A percentile compares a stretch with the other conserved stretches of the same genome.
Conservation (phyloP, 225 moss, liverwort and hornwort genomes). For the Bryoerythrophyllum caledonicum region DNA sequence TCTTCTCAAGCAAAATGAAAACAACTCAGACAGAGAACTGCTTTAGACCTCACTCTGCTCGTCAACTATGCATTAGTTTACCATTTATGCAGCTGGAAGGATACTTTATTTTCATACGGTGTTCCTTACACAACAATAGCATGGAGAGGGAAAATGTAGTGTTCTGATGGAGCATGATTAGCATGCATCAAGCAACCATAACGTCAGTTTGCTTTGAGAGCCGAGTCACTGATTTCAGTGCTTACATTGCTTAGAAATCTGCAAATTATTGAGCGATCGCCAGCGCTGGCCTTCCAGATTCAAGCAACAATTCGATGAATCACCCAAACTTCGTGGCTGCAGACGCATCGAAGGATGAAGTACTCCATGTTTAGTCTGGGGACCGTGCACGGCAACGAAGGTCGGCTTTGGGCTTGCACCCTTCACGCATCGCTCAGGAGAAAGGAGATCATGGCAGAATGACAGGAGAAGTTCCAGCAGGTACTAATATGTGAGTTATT, state of each 20-base stretch:
- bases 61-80: background rate
- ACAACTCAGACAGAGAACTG: no score
- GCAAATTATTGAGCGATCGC: background rate
- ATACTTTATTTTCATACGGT: background rate
- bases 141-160: background rate
- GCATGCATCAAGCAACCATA: constrained; percentile 16
- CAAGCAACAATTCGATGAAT: background rate
- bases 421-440: no score
- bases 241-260: background rate
- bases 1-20: background rate
- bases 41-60: background rate
- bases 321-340: no score
- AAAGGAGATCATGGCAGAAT: no score
- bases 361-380: background rate
- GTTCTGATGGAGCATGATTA: no score
- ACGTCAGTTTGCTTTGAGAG: background rate
- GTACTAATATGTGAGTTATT: no score
- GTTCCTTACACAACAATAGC: constrained; percentile 14
- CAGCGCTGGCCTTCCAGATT: background rate
- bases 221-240: background rate
- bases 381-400: no score
- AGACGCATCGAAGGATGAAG: background rate
- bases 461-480: no score
- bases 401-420: no score
- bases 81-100: background rate